Percentiles rank a stretch among this genome's conserved stretches.
These are phyloP conservation scores for Trichosporon sp. DNA, from an alignment of 1,284 basidiomycete species.

Conservation along the genomic window DNA sequence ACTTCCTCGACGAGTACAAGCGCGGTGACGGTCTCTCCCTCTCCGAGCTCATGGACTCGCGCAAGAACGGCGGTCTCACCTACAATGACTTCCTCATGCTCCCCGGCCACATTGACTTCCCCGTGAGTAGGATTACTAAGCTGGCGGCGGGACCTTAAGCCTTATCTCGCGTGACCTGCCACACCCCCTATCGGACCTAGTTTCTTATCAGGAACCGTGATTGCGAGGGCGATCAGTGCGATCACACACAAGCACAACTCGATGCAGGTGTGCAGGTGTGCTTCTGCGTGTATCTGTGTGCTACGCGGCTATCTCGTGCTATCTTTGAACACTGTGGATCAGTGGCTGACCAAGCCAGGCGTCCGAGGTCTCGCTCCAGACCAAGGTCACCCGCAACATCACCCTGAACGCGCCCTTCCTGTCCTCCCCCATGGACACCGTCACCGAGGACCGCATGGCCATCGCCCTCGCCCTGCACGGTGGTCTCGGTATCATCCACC, in stretches of 20 bases:
- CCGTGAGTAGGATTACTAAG: constrained; percentile 61
- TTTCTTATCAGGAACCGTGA: constrained; percentile 8
- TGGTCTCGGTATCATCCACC: constrained; percentile 97
- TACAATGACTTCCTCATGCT: constrained; percentile 93
- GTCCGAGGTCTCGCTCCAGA: constrained; percentile 76
- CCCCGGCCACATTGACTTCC: constrained; percentile 96
- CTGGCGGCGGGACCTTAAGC: no score
- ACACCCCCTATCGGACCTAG: not conserved
- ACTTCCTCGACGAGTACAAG: constrained; percentile 72
- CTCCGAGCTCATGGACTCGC: constrained; percentile 86
- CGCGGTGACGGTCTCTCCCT: constrained; percentile 84
- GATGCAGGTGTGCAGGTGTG: no score
- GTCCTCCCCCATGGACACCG: constrained; percentile 99
- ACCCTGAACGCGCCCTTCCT: constrained; percentile 93
- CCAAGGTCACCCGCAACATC: constrained; percentile 85
- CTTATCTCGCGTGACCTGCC: constrained; percentile 2
- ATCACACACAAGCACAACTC: not conserved
- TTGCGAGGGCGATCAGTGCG: not conserved
- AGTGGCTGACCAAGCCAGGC: constrained; percentile 38
- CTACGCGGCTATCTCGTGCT: not conserved
- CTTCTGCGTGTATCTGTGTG: not conserved
- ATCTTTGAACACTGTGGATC: not conserved
- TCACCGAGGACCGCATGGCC: constrained; percentile 97
- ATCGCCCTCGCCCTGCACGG: constrained; percentile 93
- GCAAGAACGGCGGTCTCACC: constrained; percentile 86